Conservation (phyloP, 345 rosid genomes). For the Brassica cretica region DNA sequence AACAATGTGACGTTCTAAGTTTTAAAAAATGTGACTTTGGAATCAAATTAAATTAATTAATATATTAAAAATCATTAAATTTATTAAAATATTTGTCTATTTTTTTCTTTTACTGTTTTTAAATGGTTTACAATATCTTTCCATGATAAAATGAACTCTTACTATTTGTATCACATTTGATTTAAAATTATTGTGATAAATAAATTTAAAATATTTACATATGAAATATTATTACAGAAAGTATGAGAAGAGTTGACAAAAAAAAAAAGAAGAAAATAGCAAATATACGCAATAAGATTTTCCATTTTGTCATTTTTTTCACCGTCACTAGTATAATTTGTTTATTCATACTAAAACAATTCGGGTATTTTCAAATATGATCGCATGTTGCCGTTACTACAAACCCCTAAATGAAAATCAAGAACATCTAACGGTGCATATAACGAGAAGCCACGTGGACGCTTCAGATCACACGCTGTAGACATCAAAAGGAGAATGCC, state of each 20-base stretch:
- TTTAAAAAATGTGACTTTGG: not conserved
- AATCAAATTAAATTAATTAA: not conserved
- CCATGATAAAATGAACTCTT: not conserved
- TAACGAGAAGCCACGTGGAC: slow-evolving; percentile 3
- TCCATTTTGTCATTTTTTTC: not conserved
- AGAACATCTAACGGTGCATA: slow-evolving; percentile 18
- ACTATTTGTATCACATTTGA: not conserved
- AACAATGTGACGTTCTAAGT: not conserved
- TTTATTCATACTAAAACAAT: not conserved
- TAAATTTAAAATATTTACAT: not conserved
- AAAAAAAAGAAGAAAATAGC: not conserved
- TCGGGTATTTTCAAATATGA: slow-evolving; percentile 29
- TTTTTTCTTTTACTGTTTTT: not conserved
- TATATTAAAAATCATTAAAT: not conserved
- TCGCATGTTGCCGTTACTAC: slow-evolving; percentile 36
- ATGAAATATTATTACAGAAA: not conserved
- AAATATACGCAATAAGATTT: not conserved
- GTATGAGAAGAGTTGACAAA: not conserved
- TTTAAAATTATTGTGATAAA: not conserved
- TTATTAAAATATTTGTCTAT: not conserved
- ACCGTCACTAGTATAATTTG: not conserved
- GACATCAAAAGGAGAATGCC: not conserved
- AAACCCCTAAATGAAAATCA: slow-evolving; percentile 31
- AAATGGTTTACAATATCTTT: not conserved
- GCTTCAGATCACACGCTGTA: not conserved